Evolutionary conservation across 352 stramenopile genomes (phyloP).

Genomic region (Aphanomyces invadans): DNA sequence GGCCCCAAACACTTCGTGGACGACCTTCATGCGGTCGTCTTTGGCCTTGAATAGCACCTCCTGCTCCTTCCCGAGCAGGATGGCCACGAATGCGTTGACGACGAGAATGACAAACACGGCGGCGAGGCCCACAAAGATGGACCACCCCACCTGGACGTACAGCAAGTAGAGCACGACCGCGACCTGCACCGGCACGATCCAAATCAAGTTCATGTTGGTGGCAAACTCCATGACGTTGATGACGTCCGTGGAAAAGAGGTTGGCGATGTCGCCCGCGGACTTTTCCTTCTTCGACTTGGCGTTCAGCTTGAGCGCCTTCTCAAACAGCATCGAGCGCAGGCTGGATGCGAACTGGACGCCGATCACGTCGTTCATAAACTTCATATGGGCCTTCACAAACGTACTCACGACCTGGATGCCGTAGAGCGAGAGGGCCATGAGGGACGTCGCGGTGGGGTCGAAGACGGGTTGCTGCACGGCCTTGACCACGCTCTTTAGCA

Average conservation of each 20-base stretch:
- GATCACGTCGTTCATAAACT: slow-evolving; percentile 29
- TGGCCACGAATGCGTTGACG: slow-evolving; percentile 18
- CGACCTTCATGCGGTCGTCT: slow-evolving; percentile 35
- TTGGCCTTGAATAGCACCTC: slow-evolving; percentile 27
- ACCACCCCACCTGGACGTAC: slow-evolving; percentile 29
- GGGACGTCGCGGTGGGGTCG: slow-evolving; percentile 25
- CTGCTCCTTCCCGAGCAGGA: slow-evolving; percentile 23
- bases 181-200: slow-evolving; percentile 33
- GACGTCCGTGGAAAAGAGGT: slow-evolving; percentile 89
- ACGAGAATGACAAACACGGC: slow-evolving; percentile 31
- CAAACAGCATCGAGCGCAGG: slow-evolving; percentile 35
- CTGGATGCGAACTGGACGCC: slow-evolving; percentile 29
- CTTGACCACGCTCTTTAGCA: slow-evolving; percentile 37
- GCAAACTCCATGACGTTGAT: slow-evolving; percentile 39
- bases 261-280: slow-evolving; percentile 77
- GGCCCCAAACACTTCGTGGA: slow-evolving; percentile 43
- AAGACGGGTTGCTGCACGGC: slow-evolving; percentile 29
- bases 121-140: slow-evolving; percentile 32
- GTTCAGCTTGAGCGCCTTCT: slow-evolving; percentile 29
- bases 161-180: slow-evolving; percentile 32
- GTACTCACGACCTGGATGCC: slow-evolving; percentile 30
- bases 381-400: slow-evolving; percentile 29
- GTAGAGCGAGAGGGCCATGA: slow-evolving; percentile 36
- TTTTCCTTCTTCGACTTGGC: slow-evolving; percentile 27
- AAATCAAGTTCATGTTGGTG: slow-evolving; percentile 34